phyloP scores from a whole-genome alignment of 164 flowering plant species.

The Magnolia kwangsiensis region DNA sequence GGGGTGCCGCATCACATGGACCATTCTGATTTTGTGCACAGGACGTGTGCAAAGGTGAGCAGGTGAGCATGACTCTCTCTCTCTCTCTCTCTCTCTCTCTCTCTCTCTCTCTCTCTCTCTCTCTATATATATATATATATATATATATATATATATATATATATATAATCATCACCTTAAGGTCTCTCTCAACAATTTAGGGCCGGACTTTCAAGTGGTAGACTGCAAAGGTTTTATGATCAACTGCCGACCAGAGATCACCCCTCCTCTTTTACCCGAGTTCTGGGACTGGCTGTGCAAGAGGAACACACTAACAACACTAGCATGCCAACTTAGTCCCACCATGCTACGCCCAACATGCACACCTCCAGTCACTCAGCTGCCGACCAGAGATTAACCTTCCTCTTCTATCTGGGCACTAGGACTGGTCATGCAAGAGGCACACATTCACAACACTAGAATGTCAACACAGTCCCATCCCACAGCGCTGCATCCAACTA shows the following conservation, averaged over 20 bases:
- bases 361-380: no score
- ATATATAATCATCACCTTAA: no score
- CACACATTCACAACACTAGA: neutral
- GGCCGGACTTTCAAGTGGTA: neutral
- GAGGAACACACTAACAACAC: neutral
- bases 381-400: neutral
- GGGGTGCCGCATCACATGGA: no score
- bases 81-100: no score
- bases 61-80: no score
- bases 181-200: neutral
- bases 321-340: neutral
- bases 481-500: neutral
- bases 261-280: neutral
- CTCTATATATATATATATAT: no score
- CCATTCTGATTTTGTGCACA: no score
- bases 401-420: neutral
- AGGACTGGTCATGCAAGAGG: neutral
- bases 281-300: neutral
- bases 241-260: no score
- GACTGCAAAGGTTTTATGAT: neutral
- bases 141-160: no score
- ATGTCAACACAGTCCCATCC: neutral
- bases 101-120: no score
- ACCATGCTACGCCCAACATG: neutral
- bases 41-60: no score